A percentile compares a stretch with the other conserved stretches of the same genome.
Evolutionary conservation across 176 grass and related monocot genomes (phyloP).

Genomic region (Carex kokanica): DNA sequence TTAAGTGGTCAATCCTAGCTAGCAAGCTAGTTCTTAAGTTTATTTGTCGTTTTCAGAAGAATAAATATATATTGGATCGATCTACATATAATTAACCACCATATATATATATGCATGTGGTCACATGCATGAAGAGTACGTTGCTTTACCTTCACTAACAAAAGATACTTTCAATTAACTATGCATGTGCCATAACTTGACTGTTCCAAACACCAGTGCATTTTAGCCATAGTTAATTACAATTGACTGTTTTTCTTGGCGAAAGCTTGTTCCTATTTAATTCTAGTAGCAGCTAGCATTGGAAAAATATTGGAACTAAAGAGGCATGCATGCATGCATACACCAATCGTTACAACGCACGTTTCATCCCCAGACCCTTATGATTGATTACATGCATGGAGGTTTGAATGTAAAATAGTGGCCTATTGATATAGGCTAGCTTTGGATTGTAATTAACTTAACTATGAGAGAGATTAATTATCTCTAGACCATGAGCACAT

Average conservation of each 20-base stretch:
- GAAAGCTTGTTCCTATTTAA: not conserved
- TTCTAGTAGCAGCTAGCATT: conserved; percentile 18
- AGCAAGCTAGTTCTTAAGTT: not conserved
- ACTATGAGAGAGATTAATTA: too few relatives aligned
- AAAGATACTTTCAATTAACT: not conserved
- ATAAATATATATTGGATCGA: conserved; percentile 16
- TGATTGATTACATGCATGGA: conserved; percentile 9
- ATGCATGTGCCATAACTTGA: conserved; percentile 21
- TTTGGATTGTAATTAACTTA: too few relatives aligned
- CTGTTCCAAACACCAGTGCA: not conserved
- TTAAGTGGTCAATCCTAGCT: conserved; percentile 4
- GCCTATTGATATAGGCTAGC: not conserved
- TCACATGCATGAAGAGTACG: conserved; percentile 33
- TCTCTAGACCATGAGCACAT: too few relatives aligned
- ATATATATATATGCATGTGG: too few relatives aligned
- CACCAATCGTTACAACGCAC: not conserved
- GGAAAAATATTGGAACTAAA: not conserved
- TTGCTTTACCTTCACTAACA: conserved; percentile 22
- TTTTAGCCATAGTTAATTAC: conserved; percentile 5
- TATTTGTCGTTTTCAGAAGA: conserved; percentile 3
- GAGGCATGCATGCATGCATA: not conserved
- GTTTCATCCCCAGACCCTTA: not conserved
- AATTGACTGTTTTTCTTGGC: not conserved
- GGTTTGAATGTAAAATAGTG: conserved; percentile 24
- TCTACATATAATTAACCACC: not conserved